Evolutionary conservation across 352 stramenopile genomes (phyloP).

Genomic region (Aphanomyces euteiches): DNA sequence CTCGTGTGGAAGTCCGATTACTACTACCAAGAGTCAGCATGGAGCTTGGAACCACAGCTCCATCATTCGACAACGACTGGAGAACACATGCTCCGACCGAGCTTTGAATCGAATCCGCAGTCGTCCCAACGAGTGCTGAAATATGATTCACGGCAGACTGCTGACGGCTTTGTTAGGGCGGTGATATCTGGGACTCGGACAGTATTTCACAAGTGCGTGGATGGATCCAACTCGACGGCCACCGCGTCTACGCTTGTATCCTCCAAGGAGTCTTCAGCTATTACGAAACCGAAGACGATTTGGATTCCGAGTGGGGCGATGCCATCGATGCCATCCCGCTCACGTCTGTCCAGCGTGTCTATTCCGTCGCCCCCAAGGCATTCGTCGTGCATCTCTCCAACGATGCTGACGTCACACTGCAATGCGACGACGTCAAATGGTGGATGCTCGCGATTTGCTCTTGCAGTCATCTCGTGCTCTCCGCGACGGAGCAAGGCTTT

Average conservation of each 20-base stretch:
- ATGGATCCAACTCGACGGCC: constrained; percentile 60
- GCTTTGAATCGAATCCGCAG: constrained; percentile 22
- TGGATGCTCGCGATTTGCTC: constrained; percentile 90
- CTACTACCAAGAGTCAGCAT: constrained; percentile 48
- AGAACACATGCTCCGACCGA: constrained; percentile 19
- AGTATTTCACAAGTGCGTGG: constrained; percentile 49
- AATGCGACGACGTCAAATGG: constrained; percentile 67
- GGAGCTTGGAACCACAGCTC: neutral
- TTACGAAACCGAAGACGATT: constrained; percentile 77
- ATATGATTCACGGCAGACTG: neutral
- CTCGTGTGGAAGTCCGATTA: constrained; percentile 86
- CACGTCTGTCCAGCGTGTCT: constrained; percentile 70
- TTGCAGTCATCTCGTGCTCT: constrained; percentile 68
- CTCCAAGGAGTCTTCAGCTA: constrained; percentile 83
- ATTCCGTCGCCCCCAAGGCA: constrained; percentile 66
- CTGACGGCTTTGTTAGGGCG: neutral
- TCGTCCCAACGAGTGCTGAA: neutral
- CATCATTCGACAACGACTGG: constrained; percentile 9
- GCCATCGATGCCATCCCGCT: constrained; percentile 77
- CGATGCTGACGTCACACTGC: constrained; percentile 66
- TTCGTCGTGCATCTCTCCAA: constrained; percentile 74
- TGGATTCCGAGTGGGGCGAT: constrained; percentile 80
- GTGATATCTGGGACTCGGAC: constrained; percentile 3
- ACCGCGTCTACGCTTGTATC: constrained; percentile 68
- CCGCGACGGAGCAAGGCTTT: constrained; percentile 62